Evolutionary conservation across 106 monocot genomes (phyloP).

Genomic region (Gastrodia elata): DNA sequence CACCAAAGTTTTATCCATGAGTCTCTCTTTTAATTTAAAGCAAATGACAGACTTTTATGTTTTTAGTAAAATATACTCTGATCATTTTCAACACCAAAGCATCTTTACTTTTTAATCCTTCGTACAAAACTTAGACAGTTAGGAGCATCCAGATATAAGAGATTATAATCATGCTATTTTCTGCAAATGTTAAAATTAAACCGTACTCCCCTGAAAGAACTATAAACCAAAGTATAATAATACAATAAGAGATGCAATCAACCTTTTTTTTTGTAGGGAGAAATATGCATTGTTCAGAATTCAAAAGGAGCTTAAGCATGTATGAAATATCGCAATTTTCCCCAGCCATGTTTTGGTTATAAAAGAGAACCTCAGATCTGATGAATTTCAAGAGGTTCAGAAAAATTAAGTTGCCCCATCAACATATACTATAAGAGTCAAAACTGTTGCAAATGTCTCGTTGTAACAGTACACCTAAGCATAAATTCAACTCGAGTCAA

Average conservation of each 20-base stretch:
- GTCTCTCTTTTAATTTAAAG: too few relatives aligned
- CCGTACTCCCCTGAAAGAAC: not conserved
- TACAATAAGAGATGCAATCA: not conserved
- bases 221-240: not conserved
- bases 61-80: too few relatives aligned
- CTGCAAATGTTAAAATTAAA: too few relatives aligned
- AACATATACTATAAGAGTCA: not conserved
- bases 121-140: too few relatives aligned
- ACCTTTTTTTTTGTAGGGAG: not conserved
- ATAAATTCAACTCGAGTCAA: too few relatives aligned
- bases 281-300: not conserved
- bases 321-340: not conserved
- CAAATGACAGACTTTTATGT: too few relatives aligned
- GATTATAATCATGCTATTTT: too few relatives aligned
- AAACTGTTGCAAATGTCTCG: too few relatives aligned
- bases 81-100: too few relatives aligned
- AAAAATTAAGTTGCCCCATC: not conserved
- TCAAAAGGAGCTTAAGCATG: not conserved
- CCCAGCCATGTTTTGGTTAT: not conserved
- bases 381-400: not conserved
- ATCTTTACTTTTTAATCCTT: too few relatives aligned
- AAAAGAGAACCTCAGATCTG: not conserved
- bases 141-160: too few relatives aligned
- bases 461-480: not conserved
- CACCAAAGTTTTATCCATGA: too few relatives aligned